Conservation (phyloP, 352 stramenopile genomes). For the Phytophthora hibernalis region DNA sequence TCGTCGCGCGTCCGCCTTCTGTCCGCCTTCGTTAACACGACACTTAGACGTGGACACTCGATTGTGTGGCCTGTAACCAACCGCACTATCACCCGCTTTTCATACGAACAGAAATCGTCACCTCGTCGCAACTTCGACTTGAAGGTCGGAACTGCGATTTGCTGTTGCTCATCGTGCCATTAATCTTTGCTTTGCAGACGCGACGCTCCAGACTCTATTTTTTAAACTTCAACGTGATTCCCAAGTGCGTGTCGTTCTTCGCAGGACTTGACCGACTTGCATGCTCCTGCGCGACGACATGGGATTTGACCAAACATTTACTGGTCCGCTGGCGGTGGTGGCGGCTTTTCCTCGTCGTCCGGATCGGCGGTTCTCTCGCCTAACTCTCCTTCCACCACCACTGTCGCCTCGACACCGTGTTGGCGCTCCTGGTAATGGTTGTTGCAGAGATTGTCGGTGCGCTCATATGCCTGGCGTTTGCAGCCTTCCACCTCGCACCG, state of each 20-base stretch:
- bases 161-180: slow-evolving; percentile 14
- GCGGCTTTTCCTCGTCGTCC: slow-evolving; percentile 39
- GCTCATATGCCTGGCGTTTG: slow-evolving; percentile 74
- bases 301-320: slow-evolving; percentile 35
- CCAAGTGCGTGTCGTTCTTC: slow-evolving; percentile 7
- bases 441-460: slow-evolving; percentile 80
- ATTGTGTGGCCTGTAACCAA: not conserved
- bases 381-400: slow-evolving; percentile 1
- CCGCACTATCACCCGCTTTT: no score
- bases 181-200: slow-evolving; percentile 19
- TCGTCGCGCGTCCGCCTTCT: not conserved
- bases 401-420: slow-evolving; percentile 16
- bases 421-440: slow-evolving; percentile 57
- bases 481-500: slow-evolving; percentile 62
- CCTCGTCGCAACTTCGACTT: slow-evolving; percentile 18
- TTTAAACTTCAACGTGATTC: slow-evolving; percentile 28
- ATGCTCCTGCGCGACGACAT: slow-evolving; percentile 9
- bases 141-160: slow-evolving; percentile 30
- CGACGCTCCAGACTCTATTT: slow-evolving; percentile 32
- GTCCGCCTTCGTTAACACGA: not conserved
- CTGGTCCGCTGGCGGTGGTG: slow-evolving; percentile 11
- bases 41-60: slow-evolving; percentile 2
- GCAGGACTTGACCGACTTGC: slow-evolving; percentile 22
- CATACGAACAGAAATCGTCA: slow-evolving; percentile 22
- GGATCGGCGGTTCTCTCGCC: not conserved